Percentiles rank a stretch among this genome's conserved stretches.
These are phyloP conservation scores for Tritrichomonas musculus DNA, from an alignment of 208 protist genomes.

Conservation along the genomic window DNA sequence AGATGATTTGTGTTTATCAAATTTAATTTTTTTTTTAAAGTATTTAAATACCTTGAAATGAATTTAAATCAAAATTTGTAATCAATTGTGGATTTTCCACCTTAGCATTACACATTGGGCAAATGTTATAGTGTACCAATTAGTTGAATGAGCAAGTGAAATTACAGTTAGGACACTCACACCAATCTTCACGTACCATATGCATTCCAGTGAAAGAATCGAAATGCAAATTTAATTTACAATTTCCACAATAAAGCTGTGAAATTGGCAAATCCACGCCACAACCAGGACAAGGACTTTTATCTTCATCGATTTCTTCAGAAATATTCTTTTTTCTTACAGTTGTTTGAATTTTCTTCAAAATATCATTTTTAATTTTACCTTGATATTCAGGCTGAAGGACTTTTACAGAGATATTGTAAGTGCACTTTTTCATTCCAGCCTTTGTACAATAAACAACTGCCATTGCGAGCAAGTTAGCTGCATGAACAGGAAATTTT, in stretches of 20 bases:
- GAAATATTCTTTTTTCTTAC: conserved; percentile 12
- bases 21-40: too few species aligned
- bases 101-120: not conserved
- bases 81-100: not conserved
- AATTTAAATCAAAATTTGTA: too few species aligned
- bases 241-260: not conserved
- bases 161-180: not conserved
- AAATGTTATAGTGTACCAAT: not conserved
- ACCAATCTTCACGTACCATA: not conserved
- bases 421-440: not conserved
- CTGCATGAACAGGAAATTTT: not conserved
- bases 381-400: conserved; percentile 22
- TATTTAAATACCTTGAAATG: too few species aligned
- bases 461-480: not conserved
- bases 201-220: not conserved
- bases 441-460: not conserved
- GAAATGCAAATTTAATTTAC: not conserved
- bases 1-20: too few species aligned
- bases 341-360: not conserved
- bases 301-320: not conserved
- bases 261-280: not conserved
- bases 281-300: not conserved
- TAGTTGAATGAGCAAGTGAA: not conserved
- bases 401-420: not conserved
- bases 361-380: not conserved